Evolutionary conservation across 345 rosid species (phyloP), one percentile per base, ranked within the genome.

Genomic region (Corymbia maculata): DNA sequence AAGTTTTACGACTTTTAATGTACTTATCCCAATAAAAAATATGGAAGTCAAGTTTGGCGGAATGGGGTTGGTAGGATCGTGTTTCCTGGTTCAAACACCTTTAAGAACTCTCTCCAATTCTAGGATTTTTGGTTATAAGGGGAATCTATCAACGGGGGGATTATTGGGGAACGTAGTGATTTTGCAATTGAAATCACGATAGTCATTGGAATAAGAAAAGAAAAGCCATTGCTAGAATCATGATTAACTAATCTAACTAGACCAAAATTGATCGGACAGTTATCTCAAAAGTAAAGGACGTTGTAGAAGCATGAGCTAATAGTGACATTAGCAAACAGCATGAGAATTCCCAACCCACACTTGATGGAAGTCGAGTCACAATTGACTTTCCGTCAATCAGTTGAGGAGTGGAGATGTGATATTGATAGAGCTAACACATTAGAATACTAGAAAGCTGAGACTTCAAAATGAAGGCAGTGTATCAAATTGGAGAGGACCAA

Each of bases 381-480:
- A 36, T 36, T 36, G 42, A 36, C 42, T 36, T 36, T 36, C 4
- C 4, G 42, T 36, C 42, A 36, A 36, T 36, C 42, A 55, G 59
- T 55, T 1, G 10, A 55, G 59, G 26, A 55, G 11, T 55, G 59
- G 24, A 55, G 11, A 55, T 55, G 26, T 55, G 59, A 55, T 55
- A 55, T 21, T 55, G 59, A 55, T 8, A 55, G 26, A 8, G 11
- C 4, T 55, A 55, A 19, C 1, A 8, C 26, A 5, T 26, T 7
- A 55, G 2, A 55, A 55, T 21, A 55, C 59, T 26, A 19, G 21
- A 55, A 55, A 55, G 26, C 26, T 55, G 26, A 55, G 59, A 55
- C 21, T 55, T 55, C 59, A 55, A 19, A 21, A 55, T 21, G 59
- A 55, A 55, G 26, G 59, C 2, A 55, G 0, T 1, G 0, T 0